A percentile compares a stretch with the other conserved stretches of the same genome.
phyloP scores from a whole-genome alignment of 805 yeast species.

The Candida palmyrensis region DNA sequence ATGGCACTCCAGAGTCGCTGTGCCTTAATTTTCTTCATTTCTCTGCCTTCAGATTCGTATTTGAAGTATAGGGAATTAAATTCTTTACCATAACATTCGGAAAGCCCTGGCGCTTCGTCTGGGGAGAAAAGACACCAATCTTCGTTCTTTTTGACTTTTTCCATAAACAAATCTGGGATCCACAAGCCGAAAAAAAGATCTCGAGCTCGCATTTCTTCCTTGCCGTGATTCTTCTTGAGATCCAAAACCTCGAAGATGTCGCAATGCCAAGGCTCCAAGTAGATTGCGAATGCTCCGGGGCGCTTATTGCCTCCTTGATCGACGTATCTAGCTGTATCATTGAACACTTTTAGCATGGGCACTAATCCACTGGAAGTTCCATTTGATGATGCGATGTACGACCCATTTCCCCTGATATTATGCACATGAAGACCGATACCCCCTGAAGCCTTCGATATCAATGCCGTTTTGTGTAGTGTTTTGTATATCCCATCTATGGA shows the following conservation, averaged over 20 bases:
- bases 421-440: slow-evolving; percentile 91
- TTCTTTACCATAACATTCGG: slow-evolving; percentile 80
- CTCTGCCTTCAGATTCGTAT: slow-evolving; percentile 70
- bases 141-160: slow-evolving; percentile 70
- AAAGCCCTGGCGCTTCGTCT: slow-evolving; percentile 79
- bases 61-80: slow-evolving; percentile 65
- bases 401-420: slow-evolving; percentile 81
- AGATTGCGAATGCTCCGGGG: slow-evolving; percentile 95
- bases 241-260: slow-evolving; percentile 86
- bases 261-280: slow-evolving; percentile 95
- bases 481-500: slow-evolving; percentile 94
- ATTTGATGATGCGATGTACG: slow-evolving; percentile 86
- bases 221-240: slow-evolving; percentile 88
- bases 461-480: slow-evolving; percentile 81
- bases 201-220: slow-evolving; percentile 89
- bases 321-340: slow-evolving; percentile 93
- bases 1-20: slow-evolving; percentile 90
- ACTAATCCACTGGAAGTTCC: slow-evolving; percentile 90
- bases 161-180: slow-evolving; percentile 94
- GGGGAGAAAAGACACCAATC: slow-evolving; percentile 93
- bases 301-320: slow-evolving; percentile 98
- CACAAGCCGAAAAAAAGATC: slow-evolving; percentile 91
- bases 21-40: slow-evolving; percentile 65
- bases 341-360: slow-evolving; percentile 95
- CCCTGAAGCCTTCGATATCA: slow-evolving; percentile 92